A percentile compares a stretch with the other conserved stretches of the same genome.
Conservation (phyloP, 2,329 filamentous ascomycete genomes). For the Fusarium sp. region DNA sequence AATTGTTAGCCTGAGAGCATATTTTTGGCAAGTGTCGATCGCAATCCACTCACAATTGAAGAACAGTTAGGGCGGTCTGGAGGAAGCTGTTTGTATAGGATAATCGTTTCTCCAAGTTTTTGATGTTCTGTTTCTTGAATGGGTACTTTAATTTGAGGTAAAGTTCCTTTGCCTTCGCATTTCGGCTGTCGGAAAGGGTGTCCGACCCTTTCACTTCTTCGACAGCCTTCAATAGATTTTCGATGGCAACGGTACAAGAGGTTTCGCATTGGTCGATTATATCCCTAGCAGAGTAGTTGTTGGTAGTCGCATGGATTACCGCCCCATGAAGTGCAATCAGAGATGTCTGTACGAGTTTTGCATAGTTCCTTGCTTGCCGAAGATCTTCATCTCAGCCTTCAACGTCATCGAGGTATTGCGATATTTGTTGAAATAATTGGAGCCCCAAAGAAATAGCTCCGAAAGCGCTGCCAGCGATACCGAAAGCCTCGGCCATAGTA, state of each 20-base stretch:
- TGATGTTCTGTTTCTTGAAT: neutral
- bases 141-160: neutral
- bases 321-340: fast-evolving
- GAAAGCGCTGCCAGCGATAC: neutral
- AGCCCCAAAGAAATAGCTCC: neutral
- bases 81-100: neutral
- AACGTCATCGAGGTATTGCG: neutral
- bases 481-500: neutral
- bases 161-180: fast-evolving
- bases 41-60: fast-evolving
- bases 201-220: fast-evolving
- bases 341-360: neutral
- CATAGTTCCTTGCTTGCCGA: fast-evolving
- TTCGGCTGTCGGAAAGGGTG: fast-evolving
- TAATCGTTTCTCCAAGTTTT: neutral
- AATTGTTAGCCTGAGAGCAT: neutral
- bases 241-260: neutral
- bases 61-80: fast-evolving
- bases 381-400: neutral
- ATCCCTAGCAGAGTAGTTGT: fast-evolving
- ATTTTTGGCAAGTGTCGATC: fast-evolving
- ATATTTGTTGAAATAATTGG: fast-evolving
- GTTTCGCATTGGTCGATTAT: fast-evolving
- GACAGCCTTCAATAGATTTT: fast-evolving
- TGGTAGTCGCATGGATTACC: fast-evolving